phyloP scores from a whole-genome alignment of 2,329 filamentous ascomycete species.

The Xylogone sp. region DNA sequence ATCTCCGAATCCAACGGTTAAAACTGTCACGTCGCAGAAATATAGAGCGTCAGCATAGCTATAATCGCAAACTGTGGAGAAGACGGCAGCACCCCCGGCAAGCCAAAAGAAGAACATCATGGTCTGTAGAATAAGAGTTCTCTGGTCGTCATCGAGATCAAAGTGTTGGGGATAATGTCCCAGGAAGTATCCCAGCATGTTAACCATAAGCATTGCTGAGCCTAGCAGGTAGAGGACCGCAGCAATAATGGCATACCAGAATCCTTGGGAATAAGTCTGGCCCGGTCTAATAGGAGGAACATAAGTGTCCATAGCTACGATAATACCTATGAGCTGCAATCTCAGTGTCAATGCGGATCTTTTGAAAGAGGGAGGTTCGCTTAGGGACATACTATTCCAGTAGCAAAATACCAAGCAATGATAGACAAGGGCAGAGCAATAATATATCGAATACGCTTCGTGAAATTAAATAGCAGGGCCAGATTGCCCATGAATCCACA shows the following conservation, averaged over 20 bases:
- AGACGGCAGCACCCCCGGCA: slow-evolving; percentile 59
- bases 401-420: slow-evolving; percentile 61
- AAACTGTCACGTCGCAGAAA: slow-evolving; percentile 58
- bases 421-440: slow-evolving; percentile 65
- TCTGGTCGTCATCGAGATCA: slow-evolving; percentile 60
- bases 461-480: slow-evolving; percentile 67
- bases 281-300: slow-evolving; percentile 38
- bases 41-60: slow-evolving; percentile 57
- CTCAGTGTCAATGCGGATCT: background rate
- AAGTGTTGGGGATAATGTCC: slow-evolving; percentile 68
- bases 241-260: slow-evolving; percentile 66
- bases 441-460: slow-evolving; percentile 60
- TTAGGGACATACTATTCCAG: slow-evolving; percentile 52
- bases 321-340: slow-evolving; percentile 52
- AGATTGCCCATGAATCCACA: slow-evolving; percentile 64
- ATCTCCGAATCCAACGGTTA: slow-evolving; percentile 61
- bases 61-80: slow-evolving; percentile 53
- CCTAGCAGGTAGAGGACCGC: slow-evolving; percentile 59
- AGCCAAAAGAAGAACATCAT: slow-evolving; percentile 70
- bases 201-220: slow-evolving; percentile 60
- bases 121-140: slow-evolving; percentile 67
- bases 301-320: slow-evolving; percentile 52
- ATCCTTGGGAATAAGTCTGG: slow-evolving; percentile 61
- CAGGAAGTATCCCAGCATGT: slow-evolving; percentile 66
- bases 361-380: slow-evolving; percentile 43